phyloP scores from a whole-genome alignment of 2,329 filamentous ascomycete species.

The Claviceps africana region DNA sequence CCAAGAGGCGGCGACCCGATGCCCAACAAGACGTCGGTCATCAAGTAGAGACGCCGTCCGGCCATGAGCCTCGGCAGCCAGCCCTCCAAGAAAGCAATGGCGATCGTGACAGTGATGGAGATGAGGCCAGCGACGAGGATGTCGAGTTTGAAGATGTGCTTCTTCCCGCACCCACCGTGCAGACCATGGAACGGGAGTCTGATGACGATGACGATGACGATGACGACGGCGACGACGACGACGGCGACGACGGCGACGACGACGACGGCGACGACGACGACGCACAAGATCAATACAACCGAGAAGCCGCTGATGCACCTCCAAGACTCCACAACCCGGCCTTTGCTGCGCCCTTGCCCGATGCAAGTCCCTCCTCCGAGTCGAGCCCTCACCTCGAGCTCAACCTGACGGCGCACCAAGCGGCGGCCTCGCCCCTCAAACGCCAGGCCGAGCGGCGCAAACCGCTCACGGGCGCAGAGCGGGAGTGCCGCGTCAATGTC shows the following conservation, averaged over 20 bases:
- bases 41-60: neutral
- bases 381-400: conserved; percentile 30
- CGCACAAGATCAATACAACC: too few relatives aligned
- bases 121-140: conserved; percentile 25
- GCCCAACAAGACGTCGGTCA: neutral
- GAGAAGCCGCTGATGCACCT: too few relatives aligned
- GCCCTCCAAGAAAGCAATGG: conserved; percentile 4
- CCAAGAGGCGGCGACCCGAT: conserved; percentile 23
- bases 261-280: conserved; percentile 22
- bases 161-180: conserved; percentile 32
- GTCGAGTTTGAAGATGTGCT: conserved; percentile 37
- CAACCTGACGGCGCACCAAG: conserved; percentile 35
- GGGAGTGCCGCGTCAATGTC: conserved; percentile 49
- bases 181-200: conserved; percentile 36
- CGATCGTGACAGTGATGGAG: too few relatives aligned
- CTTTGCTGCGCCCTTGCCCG: conserved; percentile 19
- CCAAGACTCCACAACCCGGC: conserved; percentile 36
- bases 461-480: conserved; percentile 40
- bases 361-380: conserved; percentile 11
- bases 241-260: conserved; percentile 25
- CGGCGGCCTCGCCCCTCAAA: conserved; percentile 17
- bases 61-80: neutral
- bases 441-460: conserved; percentile 30
- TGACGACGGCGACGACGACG: conserved; percentile 29
- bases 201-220: conserved; percentile 29